These are phyloP conservation scores for Neoarthrinium moseri DNA, from an alignment of 2,329 filamentous ascomycete genomes.

Conservation along the genomic window DNA sequence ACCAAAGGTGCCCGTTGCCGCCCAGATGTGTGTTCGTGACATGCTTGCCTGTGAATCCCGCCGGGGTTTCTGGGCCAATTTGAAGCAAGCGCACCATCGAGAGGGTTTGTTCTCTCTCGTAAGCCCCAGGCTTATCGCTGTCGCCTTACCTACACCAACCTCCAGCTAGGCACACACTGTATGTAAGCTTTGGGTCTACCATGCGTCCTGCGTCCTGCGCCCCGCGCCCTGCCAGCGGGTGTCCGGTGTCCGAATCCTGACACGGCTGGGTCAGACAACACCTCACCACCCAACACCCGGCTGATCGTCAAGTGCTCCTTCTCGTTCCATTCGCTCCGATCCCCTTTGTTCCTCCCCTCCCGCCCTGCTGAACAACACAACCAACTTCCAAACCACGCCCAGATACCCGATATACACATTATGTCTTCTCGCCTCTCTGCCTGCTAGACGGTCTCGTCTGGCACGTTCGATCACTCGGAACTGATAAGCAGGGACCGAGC, in stretches of 20 bases:
- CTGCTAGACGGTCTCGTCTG: conserved; percentile 26
- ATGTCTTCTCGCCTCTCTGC: conserved; percentile 21
- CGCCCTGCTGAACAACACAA: neutral
- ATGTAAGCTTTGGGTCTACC: no score
- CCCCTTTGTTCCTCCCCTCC: conserved; percentile 2
- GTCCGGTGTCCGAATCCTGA: conserved; percentile 4
- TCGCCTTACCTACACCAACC: no score
- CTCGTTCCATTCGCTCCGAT: conserved; percentile 2
- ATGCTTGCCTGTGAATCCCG: no score
- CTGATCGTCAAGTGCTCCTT: conserved; percentile 5
- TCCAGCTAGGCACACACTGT: no score
- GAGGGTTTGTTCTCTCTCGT: no score
- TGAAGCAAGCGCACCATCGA: no score
- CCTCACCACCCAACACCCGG: neutral
- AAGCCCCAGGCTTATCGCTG: no score
- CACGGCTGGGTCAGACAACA: conserved; percentile 5
- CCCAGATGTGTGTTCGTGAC: no score
- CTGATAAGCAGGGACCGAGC: conserved; percentile 15
- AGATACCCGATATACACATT: conserved; percentile 11
- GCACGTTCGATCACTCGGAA: conserved; percentile 15
- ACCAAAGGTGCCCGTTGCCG: no score
- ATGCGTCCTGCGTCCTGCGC: no score
- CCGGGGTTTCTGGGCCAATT: no score
- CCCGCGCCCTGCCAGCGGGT: no score
- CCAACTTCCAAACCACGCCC: neutral